phyloP scores from a whole-genome alignment of 768 basidiomycete genomes.

The Lactarius akahatsu region DNA sequence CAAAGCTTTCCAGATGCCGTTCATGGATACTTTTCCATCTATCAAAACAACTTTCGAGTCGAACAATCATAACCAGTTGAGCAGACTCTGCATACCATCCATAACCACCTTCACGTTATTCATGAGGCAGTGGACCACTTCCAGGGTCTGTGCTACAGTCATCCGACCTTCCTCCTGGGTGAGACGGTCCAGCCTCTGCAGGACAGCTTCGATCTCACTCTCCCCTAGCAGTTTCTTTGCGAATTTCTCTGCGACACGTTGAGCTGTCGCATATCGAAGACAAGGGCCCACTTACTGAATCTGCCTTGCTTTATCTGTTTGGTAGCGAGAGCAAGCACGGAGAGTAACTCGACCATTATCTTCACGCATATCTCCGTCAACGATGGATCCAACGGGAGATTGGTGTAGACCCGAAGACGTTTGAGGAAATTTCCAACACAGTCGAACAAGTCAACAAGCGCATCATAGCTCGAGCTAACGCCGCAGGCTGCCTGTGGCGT shows the following conservation, averaged over 20 bases:
- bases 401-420: neutral
- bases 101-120: conserved; percentile 8
- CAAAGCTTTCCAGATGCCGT: too few relatives aligned
- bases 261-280: neutral
- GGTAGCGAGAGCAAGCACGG: too few relatives aligned
- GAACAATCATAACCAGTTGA: neutral
- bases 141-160: neutral
- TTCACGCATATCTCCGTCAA: neutral
- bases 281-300: neutral
- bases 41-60: too few relatives aligned
- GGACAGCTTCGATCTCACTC: conserved; percentile 9
- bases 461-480: neutral
- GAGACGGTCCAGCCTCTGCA: conserved; percentile 11
- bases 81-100: conserved; percentile 2
- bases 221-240: conserved; percentile 5
- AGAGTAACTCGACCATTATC: too few relatives aligned
- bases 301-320: too few relatives aligned
- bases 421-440: too few relatives aligned
- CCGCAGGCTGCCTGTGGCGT: neutral
- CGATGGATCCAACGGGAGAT: neutral
- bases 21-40: too few relatives aligned
- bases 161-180: conserved; percentile 10
- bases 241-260: conserved; percentile 4
- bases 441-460: too few relatives aligned
- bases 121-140: conserved; percentile 1